Base-by-base conservation (phyloP, 306 rosid genomes). In the Lathyrus aphaca region DNA sequence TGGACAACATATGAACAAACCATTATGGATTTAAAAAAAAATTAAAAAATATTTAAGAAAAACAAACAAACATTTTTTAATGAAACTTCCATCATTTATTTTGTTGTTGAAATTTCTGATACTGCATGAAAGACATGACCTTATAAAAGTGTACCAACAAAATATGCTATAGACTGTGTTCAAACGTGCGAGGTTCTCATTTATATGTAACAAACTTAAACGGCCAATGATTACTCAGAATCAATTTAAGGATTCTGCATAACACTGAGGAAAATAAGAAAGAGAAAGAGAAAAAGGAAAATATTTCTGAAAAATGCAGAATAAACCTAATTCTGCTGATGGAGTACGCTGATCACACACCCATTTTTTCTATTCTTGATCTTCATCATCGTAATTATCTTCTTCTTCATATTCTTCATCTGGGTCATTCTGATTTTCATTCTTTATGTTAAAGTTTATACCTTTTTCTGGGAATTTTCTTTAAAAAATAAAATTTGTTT, bases 221-320 rank as follows among this genome's bases (percentile, higher is more conserved):
- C 38, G 32, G 38, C 50, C 13, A 76, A 81, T 53, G 27, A 73
- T 53, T n/a, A 43, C 35, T 66, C 43, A 60, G 15, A 50, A 62
- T 39, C 29, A 53, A 16, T 67, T 76, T 55, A 54, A 32, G 66
- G 85, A 68, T 73, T 74, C 74, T 68, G 21, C 35, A 49, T n/a
- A n/a, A n/a, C n/a, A n/a, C n/a, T n/a, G n/a, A n/a, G n/a, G n/a
- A n/a, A n/a, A n/a, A n/a, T n/a, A n/a, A n/a, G n/a, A n/a, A n/a
- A n/a, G n/a, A n/a, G 9, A 18, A 16, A 8, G 15, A n/a, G 5
- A 2, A 3, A 64, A 43, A 37, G 38, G 10, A 21, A 42, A 32
- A 43, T 16, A 63, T 68, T 49, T 49, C 77, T 49, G 58, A 48
- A 56, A 39, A 72, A 46, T 69, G 64, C 19, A 37, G 49, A 62